Base-by-base conservation (phyloP, 192 early-diverging fungal genomes). In the Funneliformis geosporum region DNA sequence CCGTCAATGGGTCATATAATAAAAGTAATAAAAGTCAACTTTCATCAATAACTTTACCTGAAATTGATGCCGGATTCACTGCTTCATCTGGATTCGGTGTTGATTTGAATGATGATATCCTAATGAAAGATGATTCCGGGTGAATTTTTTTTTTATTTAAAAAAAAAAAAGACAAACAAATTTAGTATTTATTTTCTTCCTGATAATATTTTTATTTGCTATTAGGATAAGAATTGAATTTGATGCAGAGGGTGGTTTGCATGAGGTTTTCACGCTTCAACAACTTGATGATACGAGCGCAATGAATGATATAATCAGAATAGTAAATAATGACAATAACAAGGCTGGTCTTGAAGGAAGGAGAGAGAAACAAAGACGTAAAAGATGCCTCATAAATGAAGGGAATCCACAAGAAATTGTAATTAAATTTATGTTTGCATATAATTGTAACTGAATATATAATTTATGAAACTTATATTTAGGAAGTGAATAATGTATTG, bases 151-250 rank as follows among this genome's bases (percentile, higher is more conserved):
- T 39, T 40, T 66, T 9, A 5, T 66, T 2, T 33, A 33, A 33
- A 33, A 33, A 33, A 33, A 33, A 33, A 33, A 33, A 33, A 33
- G 33, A 33, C 0, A 2, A 33, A 33, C 33, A 33, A 33, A 69
- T 38, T 69, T 16, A 39, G 4, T 69, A 8, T 42, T 12, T 69
- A 0, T 43, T 16, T 70, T n/a, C 3, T 18, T 38, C 16, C 0
- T 4, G 12, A 67, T 7, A 67, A 25, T 44, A 16, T 28, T 47
- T 28, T 50, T 14, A 73, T 14, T 55, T 28, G 8, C 4, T 18
- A 73, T 40, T 66, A 79, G 77, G 33, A 79, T 79, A 42, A 67
- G 50, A 70, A 67, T 79, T 59, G 38, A 67, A 18, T 79, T 79
- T 47, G 77, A 79, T 25, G 77, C 28, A 40, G 50, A 79, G 8